Base-by-base conservation (phyloP, 2,329 filamentous ascomycete genomes). In the Penicillium sp. region DNA sequence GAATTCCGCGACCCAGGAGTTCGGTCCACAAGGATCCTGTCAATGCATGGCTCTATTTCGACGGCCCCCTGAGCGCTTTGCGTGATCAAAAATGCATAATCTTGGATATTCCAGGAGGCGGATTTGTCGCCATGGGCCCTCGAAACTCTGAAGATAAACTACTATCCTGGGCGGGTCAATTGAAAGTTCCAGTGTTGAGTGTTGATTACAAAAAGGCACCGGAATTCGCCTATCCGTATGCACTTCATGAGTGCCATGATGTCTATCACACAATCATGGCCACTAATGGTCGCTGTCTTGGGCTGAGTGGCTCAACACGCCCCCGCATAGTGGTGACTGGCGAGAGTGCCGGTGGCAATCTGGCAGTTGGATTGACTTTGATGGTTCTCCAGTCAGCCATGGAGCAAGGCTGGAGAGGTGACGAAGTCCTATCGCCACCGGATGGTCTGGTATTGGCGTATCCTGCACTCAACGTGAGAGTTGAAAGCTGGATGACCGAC, bases 401-500 rank as follows among this genome's bases (percentile, higher is more conserved):
- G 40, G 80, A 80, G 3, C 80, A 83, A 16, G 79, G 81, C 45
- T 84, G 81, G 72, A 76, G 81, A 52, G 81, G 80, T 13, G 81
- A 86, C 58, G 76, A 77, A 18, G 78, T 85, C 2, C 79, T 96
- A 5, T 88, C 92, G 0, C 71, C 83, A 0, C 94, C 94, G 0
- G 88, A 90, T 48, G 93, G 92, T 0, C 75, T 97, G 7, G 81
- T 97, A 0, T 81, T 96, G 45, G 87, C 95, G 54, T 99, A 99
- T 67, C 94, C 94, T 0, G 87, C 88, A 0, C 77, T 99, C 55
- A 94, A 97, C 67, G 92, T 97, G 89, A 97, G 96, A 67, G 97
- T 97, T 61, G 91, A 91, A 33, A 97, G 92, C 72, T 99, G 94
- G 94, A 97, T 99, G 92, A 92, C 91, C 0, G 93, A 97, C 65